A percentile compares a stretch with the other conserved stretches of the same genome.
Conservation (phyloP, 768 basidiomycete species). For the Xerocomus brunneocitrinus region DNA sequence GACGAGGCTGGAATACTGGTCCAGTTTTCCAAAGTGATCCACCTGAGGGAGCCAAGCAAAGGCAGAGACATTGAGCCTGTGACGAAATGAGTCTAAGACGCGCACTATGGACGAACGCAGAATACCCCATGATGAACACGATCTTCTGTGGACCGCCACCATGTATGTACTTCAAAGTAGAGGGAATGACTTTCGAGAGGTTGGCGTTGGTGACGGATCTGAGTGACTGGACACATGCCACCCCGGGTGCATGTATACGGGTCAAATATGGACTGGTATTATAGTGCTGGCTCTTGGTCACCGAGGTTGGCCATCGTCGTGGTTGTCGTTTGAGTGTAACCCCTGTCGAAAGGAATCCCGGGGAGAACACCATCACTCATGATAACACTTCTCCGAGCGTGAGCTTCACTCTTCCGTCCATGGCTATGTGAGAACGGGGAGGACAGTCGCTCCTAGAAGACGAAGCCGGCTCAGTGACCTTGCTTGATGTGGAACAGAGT, state of each 20-base stretch:
- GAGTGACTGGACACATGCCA: conserved; percentile 72
- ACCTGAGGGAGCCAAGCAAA: conserved; percentile 68
- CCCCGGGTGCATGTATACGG: conserved; percentile 57
- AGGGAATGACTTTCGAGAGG: conserved; percentile 64
- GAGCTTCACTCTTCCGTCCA: too few species aligned
- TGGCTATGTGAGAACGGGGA: too few species aligned
- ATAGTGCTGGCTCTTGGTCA: background rate
- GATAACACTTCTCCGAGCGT: too few species aligned
- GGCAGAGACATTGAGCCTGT: conserved; percentile 55
- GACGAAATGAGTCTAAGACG: background rate
- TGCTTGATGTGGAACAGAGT: too few species aligned
- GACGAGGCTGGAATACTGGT: conserved; percentile 58
- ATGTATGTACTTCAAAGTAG: conserved; percentile 78
- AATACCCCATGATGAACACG: conserved; percentile 71
- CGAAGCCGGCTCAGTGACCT: too few species aligned
- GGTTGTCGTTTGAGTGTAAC: background rate
- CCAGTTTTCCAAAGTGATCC: conserved; percentile 50
- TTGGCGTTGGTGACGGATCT: conserved; percentile 43
- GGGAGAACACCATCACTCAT: too few species aligned
- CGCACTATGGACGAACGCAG: background rate
- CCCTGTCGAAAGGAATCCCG: too few species aligned
- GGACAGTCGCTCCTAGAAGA: too few species aligned
- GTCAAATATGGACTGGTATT: conserved; percentile 47
- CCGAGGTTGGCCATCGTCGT: background rate
- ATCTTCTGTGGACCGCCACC: conserved; percentile 62